Evolutionary conservation across 192 early-diverging fungal genomes (phyloP), one percentile per base, ranked within the genome.

Genomic region (Linnemannia zychae): DNA sequence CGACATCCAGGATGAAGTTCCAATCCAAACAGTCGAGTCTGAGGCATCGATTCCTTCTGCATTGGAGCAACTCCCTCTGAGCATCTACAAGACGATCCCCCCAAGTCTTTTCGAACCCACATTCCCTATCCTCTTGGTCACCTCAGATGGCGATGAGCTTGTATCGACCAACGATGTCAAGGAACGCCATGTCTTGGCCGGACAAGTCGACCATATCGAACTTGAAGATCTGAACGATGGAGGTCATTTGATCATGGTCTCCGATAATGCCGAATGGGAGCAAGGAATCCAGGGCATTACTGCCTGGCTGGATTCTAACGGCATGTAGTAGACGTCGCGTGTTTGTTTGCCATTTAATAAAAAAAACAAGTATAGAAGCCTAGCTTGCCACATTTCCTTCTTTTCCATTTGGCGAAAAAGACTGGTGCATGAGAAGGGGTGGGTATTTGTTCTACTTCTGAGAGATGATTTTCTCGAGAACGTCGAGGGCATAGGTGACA

Each of bases 251-350:
- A 85, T 85, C 70, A 85, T 85, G 82, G 77, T 79, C 40, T 71
- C 82, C 2, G 82, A 85, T 72, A 79, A 79, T 70, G 70, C 82
- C 3, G 82, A 85, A n/a, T 85, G 82, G 82, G 82, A 85, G 40
- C 73, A 85, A 37, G 82, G 82, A 12, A 85, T 85, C 24, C 68
- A 85, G 18, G 82, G 82, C 13, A 85, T 85, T 28, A 85, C 82
- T 18, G 82, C 82, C 20, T 85, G 82, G 82, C 47, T 85, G 22
- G 82, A 85, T 60, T 85, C 82, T 15, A 79, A 85, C 24, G 82
- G 82, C 57, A 85, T 85, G 82, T 85, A 79, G n/a, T n/a, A 69
- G 50, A 38, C 46, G 12, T 24, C n/a, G 24, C 24, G 52, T 11
- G 24, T n/a, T 57, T 57, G n/a, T 24, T 11, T 11, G 24, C 15